Base-by-base conservation (phyloP, 2,329 filamentous ascomycete species). In the Colletotrichum liriopes region DNA sequence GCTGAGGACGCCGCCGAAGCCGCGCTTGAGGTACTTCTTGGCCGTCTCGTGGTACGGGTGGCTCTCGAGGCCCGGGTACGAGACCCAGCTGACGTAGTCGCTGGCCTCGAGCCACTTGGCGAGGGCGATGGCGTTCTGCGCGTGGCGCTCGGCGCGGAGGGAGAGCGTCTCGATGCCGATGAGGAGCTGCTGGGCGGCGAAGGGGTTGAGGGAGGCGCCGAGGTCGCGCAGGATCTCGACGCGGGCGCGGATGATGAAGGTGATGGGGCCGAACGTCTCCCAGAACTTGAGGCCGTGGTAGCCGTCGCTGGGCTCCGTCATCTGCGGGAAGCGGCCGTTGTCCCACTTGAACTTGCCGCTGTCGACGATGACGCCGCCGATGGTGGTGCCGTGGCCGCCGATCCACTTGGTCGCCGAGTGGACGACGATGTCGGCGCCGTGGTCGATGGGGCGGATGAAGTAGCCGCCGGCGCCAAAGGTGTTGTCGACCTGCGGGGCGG, bases 401-500 rank as follows among this genome's bases (percentile, higher is more conserved):
- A 98, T 98, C 95, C 95, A 98, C 84, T 98, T 98, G 71, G 95
- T 98, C 14, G 95, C 95, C 49, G 93, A 96, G 87, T 98, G 95
- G 32, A 98, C 94, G 64, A 98, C 93, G 73, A 98, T 98, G 80
- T 98, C 95, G 74, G 94, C 95, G 67, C 95, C 95, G 82, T 97
- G 93, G 32, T 95, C 92, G 77, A 98, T 96, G 51, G 95, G 95
- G 8, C 93, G 91, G 76, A 92, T 86, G 81, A 94, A 97, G 87
- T 94, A 98, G 62, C 96, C 95, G 71, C 95, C 95, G 16, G 95
- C 95, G 58, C 95, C 96, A 78, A 98, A 98, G 11, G 95, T 98
- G 87, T 98, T 98, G 85, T 98, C 95, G 60, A 96, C 93, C 88
- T 93, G 75, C 54, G 45, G 18, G 29, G 29, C 26, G 7, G 23